Conservation (phyloP, 345 rosid genomes). For the Linum lewisii region DNA sequence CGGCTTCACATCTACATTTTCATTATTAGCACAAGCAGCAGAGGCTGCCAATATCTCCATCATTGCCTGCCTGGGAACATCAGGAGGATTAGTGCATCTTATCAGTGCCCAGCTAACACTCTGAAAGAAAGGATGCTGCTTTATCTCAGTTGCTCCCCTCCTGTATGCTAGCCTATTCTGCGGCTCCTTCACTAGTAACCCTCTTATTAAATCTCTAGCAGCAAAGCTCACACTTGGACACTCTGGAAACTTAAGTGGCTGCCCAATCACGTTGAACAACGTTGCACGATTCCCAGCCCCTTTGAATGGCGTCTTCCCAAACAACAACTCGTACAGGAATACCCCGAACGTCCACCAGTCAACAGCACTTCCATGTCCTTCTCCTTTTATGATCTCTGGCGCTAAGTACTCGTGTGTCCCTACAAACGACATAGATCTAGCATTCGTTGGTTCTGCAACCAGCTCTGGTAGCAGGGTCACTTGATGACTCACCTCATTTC, state of each 20-base stretch:
- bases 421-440: slow-evolving; percentile 27
- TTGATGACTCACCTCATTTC: slow-evolving; percentile 17
- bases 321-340: slow-evolving; percentile 27
- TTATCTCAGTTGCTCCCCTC: slow-evolving; percentile 30
- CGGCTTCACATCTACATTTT: slow-evolving; percentile 29
- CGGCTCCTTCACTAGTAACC: slow-evolving; percentile 26
- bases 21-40: not conserved
- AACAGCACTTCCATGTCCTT: slow-evolving; percentile 29
- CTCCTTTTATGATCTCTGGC: slow-evolving; percentile 26
- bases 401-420: slow-evolving; percentile 29
- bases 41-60: not conserved
- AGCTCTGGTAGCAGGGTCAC: slow-evolving; percentile 22
- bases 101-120: slow-evolving; percentile 26
- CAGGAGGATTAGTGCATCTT: slow-evolving; percentile 24
- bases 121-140: slow-evolving; percentile 28
- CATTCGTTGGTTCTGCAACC: slow-evolving; percentile 26
- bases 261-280: slow-evolving; percentile 26
- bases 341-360: slow-evolving; percentile 32
- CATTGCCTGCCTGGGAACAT: slow-evolving; percentile 23
- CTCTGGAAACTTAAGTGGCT: slow-evolving; percentile 24
- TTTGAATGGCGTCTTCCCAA: slow-evolving; percentile 28
- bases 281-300: slow-evolving; percentile 28
- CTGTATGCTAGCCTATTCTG: slow-evolving; percentile 24
- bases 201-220: slow-evolving; percentile 28
- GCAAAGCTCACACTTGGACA: slow-evolving; percentile 27